phyloP scores from a whole-genome alignment of 2,329 filamentous ascomycete genomes.

The Hypocreales sp. region DNA sequence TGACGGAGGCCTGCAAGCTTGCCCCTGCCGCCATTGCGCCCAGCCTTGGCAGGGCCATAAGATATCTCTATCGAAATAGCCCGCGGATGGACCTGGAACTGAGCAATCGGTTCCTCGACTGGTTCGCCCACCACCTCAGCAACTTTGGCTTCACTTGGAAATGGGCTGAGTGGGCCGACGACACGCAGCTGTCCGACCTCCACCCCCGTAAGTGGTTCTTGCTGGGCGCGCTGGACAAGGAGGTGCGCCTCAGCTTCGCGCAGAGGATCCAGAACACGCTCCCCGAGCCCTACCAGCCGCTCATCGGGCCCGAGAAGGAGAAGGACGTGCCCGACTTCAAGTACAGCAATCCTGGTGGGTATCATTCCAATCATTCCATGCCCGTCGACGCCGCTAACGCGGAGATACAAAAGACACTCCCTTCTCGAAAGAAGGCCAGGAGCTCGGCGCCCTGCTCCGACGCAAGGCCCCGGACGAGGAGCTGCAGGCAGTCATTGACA shows the following conservation, averaged over 20 bases:
- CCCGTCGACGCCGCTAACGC: background rate
- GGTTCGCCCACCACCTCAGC: constrained; percentile 95
- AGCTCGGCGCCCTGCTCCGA: constrained; percentile 63
- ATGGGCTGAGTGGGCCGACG: constrained; percentile 92
- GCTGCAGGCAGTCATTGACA: constrained; percentile 65
- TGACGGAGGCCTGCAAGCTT: constrained; percentile 92
- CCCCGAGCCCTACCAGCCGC: constrained; percentile 62
- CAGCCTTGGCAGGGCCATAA: constrained; percentile 81
- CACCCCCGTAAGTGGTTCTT: constrained; percentile 93
- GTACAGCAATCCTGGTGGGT: constrained; percentile 59
- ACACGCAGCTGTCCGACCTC: constrained; percentile 59
- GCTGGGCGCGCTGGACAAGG: constrained; percentile 79
- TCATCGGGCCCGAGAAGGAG: constrained; percentile 80
- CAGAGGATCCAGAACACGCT: constrained; percentile 91
- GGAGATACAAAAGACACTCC: constrained; percentile 45
- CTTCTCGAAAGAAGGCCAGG: constrained; percentile 71
- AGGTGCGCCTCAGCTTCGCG: constrained; percentile 90
- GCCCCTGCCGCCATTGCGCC: constrained; percentile 93
- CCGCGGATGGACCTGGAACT: constrained; percentile 79
- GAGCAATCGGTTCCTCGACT: constrained; percentile 77
- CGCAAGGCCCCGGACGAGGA: constrained; percentile 78
- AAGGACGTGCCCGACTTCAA: constrained; percentile 96
- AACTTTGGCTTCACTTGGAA: constrained; percentile 99
- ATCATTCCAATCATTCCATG: background rate
- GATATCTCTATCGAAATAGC: constrained; percentile 73